These are phyloP conservation scores for Panaeolus papilionaceus DNA, from an alignment of 768 basidiomycete species.

Conservation along the genomic window DNA sequence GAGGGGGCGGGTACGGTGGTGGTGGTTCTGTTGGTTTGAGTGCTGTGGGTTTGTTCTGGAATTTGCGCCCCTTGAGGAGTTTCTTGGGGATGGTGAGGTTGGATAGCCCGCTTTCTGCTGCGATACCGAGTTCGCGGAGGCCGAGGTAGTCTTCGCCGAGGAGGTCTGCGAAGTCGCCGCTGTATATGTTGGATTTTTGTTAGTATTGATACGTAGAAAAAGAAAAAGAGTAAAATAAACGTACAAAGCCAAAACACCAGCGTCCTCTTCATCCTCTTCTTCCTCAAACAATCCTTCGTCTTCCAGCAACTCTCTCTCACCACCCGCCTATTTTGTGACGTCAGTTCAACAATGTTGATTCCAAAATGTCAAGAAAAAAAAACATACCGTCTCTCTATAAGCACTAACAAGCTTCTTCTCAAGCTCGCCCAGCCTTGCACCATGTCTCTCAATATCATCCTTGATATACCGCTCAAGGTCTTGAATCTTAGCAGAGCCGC, in stretches of 20 bases:
- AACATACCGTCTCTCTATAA: conserved; percentile 79
- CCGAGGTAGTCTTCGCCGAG: conserved; percentile 95
- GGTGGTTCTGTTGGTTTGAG: conserved; percentile 76
- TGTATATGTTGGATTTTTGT: conserved; percentile 32
- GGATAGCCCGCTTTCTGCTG: conserved; percentile 81
- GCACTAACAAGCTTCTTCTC: conserved; percentile 88
- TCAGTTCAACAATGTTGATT: background rate
- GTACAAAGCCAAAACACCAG: conserved; percentile 46
- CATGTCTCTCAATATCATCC: conserved; percentile 88
- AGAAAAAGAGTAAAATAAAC: conserved; percentile 18
- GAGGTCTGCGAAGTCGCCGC: conserved; percentile 86
- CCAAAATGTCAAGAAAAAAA: background rate
- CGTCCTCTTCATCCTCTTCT: conserved; percentile 50
- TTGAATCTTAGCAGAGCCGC: conserved; percentile 77
- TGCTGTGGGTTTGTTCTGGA: conserved; percentile 46
- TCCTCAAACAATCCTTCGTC: conserved; percentile 59
- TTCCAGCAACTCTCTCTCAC: conserved; percentile 45
- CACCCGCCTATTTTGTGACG: conserved; percentile 36
- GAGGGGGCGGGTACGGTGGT: conserved; percentile 85
- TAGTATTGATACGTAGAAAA: background rate
- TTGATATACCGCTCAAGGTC: conserved; percentile 88
- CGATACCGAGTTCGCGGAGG: conserved; percentile 86
- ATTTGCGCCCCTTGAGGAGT: conserved; percentile 72
- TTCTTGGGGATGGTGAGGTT: conserved; percentile 80
- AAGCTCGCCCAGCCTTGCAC: conserved; percentile 74